Percentiles rank a stretch among this genome's conserved stretches.
Conservation (phyloP, 1,284 basidiomycete genomes). For the Fomitopsis schrenkii region DNA sequence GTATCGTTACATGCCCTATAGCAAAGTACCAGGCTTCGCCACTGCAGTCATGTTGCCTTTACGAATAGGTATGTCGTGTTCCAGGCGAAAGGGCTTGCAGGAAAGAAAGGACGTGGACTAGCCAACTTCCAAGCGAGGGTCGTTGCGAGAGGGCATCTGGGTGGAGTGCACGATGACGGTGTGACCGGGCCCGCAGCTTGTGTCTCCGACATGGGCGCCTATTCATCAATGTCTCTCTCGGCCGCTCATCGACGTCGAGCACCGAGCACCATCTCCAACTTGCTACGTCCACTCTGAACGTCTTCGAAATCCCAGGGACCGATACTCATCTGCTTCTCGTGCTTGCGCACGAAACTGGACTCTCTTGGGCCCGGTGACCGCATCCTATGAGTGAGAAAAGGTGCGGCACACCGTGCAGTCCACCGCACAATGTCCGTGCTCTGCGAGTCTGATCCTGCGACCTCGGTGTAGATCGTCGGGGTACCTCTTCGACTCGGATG, state of each 20-base stretch:
- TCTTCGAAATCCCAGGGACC: not conserved
- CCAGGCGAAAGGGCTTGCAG: no score
- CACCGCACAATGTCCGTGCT: slow-evolving; percentile 1
- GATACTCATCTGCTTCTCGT: slow-evolving; percentile 28
- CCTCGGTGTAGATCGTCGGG: slow-evolving; percentile 44
- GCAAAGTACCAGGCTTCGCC: no score
- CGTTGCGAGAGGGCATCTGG: not conserved
- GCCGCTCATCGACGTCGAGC: not conserved
- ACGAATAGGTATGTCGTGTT: no score
- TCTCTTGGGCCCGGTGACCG: slow-evolving; percentile 48
- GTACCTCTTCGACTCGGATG: slow-evolving; percentile 56
- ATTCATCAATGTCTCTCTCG: not conserved
- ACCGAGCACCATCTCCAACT: not conserved
- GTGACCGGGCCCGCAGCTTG: not conserved
- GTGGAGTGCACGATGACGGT: not conserved
- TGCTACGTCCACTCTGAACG: not conserved
- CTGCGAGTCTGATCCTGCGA: slow-evolving; percentile 4
- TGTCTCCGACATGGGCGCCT: not conserved
- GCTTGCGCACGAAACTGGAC: slow-evolving; percentile 61
- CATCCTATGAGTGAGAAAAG: slow-evolving; percentile 80
- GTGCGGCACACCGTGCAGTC: slow-evolving; percentile 26
- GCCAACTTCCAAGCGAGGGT: not conserved
- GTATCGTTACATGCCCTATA: no score
- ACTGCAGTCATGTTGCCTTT: no score
- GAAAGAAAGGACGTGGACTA: not conserved